Evolutionary conservation across 2,329 filamentous ascomycete genomes (phyloP), one percentile per base, ranked within the genome.

Genomic region (Tolypocladium capitatum): DNA sequence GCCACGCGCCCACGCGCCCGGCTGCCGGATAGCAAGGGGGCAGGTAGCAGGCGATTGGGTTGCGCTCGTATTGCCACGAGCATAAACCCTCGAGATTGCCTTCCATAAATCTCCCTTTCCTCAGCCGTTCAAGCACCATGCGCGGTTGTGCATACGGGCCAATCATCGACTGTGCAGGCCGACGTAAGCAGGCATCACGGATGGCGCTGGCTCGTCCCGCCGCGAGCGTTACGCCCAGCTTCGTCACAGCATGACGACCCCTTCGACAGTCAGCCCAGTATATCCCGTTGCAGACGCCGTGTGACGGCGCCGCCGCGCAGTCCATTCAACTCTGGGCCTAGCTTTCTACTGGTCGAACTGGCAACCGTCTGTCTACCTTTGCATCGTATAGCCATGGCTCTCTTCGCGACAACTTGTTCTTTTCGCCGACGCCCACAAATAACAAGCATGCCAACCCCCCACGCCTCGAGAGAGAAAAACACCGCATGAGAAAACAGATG

Each of bases 321-420:
- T 47, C 38, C 45, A 48, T 51, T 45, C 40, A 52, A 41, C 32
- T 16, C 49, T 32, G 13, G 35, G 24, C 46, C 49, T 47, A 46
- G 32, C 44, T 50, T 44, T 53, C 49, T 53, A 50, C 40, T 53
- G 47, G 49, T 46, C 47, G 43, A 45, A 45, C 42, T 27, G 44
- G 28, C 36, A 28, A n/a, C n/a, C n/a, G n/a, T n/a, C 24, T 16
- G 24, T 28, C 38, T 41, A 41, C 3, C 24, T 24, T 28, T 27
- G 13, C 20, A n/a, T 10, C 43, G 31, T n/a, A 34, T 45, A 34
- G 31, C 43, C 32, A 28, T 34, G 43, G 18, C 43, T 45, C n/a
- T 45, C 11, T 43, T 41, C 16, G 38, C 38, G 38, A 41, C 38
- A 41, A 41, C 38, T 41, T 28, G 38, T 10, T 41, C 38, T 41